A percentile compares a stretch with the other conserved stretches of the same genome.
Conservation (phyloP, 768 basidiomycete species). For the Mycena floridula region DNA sequence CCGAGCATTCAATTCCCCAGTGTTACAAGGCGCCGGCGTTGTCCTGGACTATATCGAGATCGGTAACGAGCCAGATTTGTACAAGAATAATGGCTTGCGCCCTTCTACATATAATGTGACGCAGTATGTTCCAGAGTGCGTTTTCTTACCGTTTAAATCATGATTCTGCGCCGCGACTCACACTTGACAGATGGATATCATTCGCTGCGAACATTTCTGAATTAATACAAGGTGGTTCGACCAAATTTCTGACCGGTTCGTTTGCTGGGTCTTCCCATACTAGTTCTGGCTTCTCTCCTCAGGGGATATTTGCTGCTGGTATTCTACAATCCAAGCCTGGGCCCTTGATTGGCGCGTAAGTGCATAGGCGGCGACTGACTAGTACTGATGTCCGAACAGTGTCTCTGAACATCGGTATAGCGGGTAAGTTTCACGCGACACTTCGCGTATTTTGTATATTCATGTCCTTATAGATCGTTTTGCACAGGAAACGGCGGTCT, state of each 20-base stretch:
- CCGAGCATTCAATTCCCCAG: slow-evolving; percentile 24
- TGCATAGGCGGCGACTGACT: neutral
- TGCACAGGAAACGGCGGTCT: slow-evolving; percentile 49
- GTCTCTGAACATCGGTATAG: slow-evolving; percentile 42
- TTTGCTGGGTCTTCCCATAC: slow-evolving; percentile 24
- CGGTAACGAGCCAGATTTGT: slow-evolving; percentile 35
- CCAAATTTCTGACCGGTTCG: slow-evolving; percentile 14
- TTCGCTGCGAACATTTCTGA: slow-evolving; percentile 22
- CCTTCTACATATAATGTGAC: slow-evolving; percentile 19
- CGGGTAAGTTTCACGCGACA: slow-evolving; percentile 18
- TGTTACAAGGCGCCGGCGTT: slow-evolving; percentile 21
- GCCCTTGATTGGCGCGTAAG: slow-evolving; percentile 30
- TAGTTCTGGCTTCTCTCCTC: slow-evolving; percentile 30
- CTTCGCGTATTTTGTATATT: neutral
- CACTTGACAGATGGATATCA: slow-evolving; percentile 23
- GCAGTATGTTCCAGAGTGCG: slow-evolving; percentile 25
- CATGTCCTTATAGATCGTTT: slow-evolving; percentile 28
- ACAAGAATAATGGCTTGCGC: slow-evolving; percentile 19
- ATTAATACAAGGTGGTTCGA: slow-evolving; percentile 12
- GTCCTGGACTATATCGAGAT: slow-evolving; percentile 30
- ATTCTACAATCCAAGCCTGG: slow-evolving; percentile 35
- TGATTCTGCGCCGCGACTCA: neutral
- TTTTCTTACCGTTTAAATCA: neutral
- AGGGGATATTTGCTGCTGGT: slow-evolving; percentile 29
- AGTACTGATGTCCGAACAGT: neutral